Evolutionary conservation across 176 grass and related monocot species (phyloP).

Genomic region (Luzula sylvatica): DNA sequence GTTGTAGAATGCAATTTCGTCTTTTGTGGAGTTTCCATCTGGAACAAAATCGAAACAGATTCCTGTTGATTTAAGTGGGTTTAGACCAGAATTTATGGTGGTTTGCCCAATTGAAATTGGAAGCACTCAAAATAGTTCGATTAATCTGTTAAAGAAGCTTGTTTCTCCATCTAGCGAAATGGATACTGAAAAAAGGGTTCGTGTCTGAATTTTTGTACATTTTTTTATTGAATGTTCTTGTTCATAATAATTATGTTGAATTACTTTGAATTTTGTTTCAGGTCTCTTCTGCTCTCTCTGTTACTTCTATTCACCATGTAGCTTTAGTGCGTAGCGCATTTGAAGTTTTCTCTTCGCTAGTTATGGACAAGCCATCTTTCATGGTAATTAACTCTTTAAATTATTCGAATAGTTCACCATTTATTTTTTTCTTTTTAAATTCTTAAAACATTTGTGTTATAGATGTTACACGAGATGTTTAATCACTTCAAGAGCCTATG

Average conservation of each 20-base stretch:
- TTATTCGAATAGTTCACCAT: conserved; percentile 4
- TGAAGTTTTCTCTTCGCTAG: conserved; percentile 33
- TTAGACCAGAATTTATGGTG: conserved; percentile 20
- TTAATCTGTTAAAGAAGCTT: conserved; percentile 62
- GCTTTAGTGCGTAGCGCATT: conserved; percentile 43
- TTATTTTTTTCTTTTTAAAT: conserved; percentile 8
- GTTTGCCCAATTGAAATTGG: conserved; percentile 19
- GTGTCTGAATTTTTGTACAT: conserved; percentile 10
- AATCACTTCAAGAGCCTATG: conserved; percentile 72
- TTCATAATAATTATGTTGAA: conserved; percentile 6
- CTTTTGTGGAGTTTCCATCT: conserved; percentile 64
- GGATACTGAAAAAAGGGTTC: conserved; percentile 38
- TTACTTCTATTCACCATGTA: conserved; percentile 48
- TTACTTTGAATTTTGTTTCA: conserved; percentile 35
- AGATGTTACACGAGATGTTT: conserved; percentile 60
- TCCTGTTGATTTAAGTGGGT: conserved; percentile 3
- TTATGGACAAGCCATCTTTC: conserved; percentile 60
- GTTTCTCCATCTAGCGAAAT: conserved; percentile 40
- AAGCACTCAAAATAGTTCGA: conserved; percentile 9
- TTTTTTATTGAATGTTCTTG: conserved; percentile 9
- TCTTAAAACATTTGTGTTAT: conserved; percentile 23
- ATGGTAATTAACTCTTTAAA: conserved; percentile 36
- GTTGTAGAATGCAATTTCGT: conserved; percentile 58
- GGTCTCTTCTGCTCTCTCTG: conserved; percentile 38
- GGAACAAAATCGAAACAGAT: conserved; percentile 20